Conservation (phyloP, 495 filamentous ascomycete species). For the Parathielavia appendiculata region DNA sequence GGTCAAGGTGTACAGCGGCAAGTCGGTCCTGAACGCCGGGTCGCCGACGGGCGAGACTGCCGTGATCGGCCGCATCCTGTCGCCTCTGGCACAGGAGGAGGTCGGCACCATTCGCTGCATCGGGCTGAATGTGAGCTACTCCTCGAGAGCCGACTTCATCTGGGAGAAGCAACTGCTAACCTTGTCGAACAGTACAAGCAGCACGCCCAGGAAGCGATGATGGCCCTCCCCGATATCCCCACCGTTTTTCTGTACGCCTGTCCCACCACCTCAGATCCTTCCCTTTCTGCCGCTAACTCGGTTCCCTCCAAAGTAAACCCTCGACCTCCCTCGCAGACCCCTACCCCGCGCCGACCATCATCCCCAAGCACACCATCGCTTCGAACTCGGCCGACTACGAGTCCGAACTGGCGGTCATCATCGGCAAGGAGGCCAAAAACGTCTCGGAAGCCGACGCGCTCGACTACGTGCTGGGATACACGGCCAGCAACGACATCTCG, state of each 20-base stretch:
- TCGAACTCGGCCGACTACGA: slow-evolving; percentile 43
- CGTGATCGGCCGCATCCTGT: slow-evolving; percentile 49
- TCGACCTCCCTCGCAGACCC: slow-evolving; percentile 40
- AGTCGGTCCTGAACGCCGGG: slow-evolving; percentile 51
- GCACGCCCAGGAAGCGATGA: slow-evolving; percentile 43
- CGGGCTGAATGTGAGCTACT: slow-evolving; percentile 40
- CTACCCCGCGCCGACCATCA: slow-evolving; percentile 43
- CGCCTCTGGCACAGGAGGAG: slow-evolving; percentile 46
- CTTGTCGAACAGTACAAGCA: slow-evolving; percentile 39
- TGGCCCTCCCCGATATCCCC: slow-evolving; percentile 41
- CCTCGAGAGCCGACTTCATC: neutral
- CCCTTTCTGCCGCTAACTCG: neutral
- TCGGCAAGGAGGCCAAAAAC: slow-evolving; percentile 44
- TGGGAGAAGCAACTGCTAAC: neutral
- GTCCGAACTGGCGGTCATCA: slow-evolving; percentile 45
- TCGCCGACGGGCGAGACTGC: slow-evolving; percentile 45
- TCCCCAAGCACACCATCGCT: slow-evolving; percentile 40
- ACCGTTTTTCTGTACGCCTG: slow-evolving; percentile 39
- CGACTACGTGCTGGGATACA: slow-evolving; percentile 45
- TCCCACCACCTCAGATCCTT: neutral
- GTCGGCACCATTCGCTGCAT: slow-evolving; percentile 46
- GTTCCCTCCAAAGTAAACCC: slow-evolving; percentile 30
- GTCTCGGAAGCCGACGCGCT: slow-evolving; percentile 43
- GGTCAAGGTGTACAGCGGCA: slow-evolving; percentile 51
- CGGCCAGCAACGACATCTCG: slow-evolving; percentile 44